A percentile compares a stretch with the other conserved stretches of the same genome.
These are phyloP conservation scores for Chiua sp. DNA, from an alignment of 1,284 basidiomycete species.

Conservation along the genomic window DNA sequence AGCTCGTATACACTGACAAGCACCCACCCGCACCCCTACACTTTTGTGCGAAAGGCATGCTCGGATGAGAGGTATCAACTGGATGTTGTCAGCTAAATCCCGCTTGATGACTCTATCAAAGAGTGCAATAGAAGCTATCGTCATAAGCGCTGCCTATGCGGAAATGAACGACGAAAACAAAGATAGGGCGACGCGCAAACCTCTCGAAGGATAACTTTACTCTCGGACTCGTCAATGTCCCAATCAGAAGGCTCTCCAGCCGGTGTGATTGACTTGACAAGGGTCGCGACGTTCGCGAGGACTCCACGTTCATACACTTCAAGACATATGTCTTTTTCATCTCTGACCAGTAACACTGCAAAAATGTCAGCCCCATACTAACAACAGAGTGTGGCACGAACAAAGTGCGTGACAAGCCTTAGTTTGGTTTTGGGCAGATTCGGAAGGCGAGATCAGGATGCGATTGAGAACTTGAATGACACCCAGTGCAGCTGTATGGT, in stretches of 20 bases:
- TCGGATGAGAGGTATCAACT: slow-evolving; percentile 60
- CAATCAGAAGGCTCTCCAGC: slow-evolving; percentile 44
- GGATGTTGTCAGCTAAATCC: slow-evolving; percentile 60
- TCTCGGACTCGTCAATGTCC: slow-evolving; percentile 69
- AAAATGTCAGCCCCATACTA: background rate
- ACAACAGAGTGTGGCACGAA: slow-evolving; percentile 37
- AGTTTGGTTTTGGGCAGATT: slow-evolving; percentile 49
- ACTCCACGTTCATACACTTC: slow-evolving; percentile 69
- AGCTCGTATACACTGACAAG: slow-evolving; percentile 85
- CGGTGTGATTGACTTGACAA: slow-evolving; percentile 61
- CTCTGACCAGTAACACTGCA: slow-evolving; percentile 72
- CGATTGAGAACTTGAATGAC: slow-evolving; percentile 69
- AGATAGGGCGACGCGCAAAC: slow-evolving; percentile 41
- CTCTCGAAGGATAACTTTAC: slow-evolving; percentile 64
- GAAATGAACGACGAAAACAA: slow-evolving; percentile 3
- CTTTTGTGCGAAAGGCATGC: slow-evolving; percentile 63
- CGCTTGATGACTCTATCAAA: slow-evolving; percentile 74
- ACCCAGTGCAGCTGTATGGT: slow-evolving; percentile 53
- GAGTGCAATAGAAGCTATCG: slow-evolving; percentile 72
- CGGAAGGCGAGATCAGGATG: slow-evolving; percentile 50
- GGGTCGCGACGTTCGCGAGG: slow-evolving; percentile 50
- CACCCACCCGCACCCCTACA: slow-evolving; percentile 80
- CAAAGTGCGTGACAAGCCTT: slow-evolving; percentile 78
- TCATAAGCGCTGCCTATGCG: slow-evolving; percentile 66
- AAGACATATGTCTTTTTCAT: slow-evolving; percentile 69